These are phyloP conservation scores for Aureobasidium subglaciale DNA, from an alignment of 2,329 filamentous ascomycete species.

Conservation along the genomic window DNA sequence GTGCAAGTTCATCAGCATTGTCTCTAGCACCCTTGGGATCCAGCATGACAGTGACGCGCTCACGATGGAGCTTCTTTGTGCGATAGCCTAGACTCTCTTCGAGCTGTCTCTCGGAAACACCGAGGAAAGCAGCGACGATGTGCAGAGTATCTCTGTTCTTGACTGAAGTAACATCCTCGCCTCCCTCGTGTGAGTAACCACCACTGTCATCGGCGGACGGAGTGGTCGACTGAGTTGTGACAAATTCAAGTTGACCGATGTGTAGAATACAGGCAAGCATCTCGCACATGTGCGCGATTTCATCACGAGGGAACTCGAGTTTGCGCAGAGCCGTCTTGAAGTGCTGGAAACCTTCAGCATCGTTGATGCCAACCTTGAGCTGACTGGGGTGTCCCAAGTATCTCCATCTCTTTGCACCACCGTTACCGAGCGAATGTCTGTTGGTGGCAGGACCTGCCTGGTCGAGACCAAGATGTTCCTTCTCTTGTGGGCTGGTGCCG, in stretches of 20 bases:
- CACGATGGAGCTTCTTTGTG: slow-evolving; percentile 90
- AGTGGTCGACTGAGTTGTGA: slow-evolving; percentile 70
- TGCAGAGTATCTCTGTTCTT: slow-evolving; percentile 87
- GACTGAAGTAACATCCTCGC: slow-evolving; percentile 74
- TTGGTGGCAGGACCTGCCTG: slow-evolving; percentile 48
- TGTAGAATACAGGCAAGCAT: slow-evolving; percentile 91
- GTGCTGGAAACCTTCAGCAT: slow-evolving; percentile 88
- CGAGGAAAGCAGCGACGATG: slow-evolving; percentile 89
- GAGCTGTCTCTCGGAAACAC: slow-evolving; percentile 70
- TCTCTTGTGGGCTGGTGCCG: slow-evolving; percentile 85
- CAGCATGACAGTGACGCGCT: slow-evolving; percentile 97
- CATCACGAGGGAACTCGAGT: slow-evolving; percentile 84
- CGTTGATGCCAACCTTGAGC: slow-evolving; percentile 94
- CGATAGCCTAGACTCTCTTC: slow-evolving; percentile 90
- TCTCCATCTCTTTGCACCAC: slow-evolving; percentile 76
- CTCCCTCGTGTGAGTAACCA: slow-evolving; percentile 91
- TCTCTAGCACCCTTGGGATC: slow-evolving; percentile 82
- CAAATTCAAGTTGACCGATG: slow-evolving; percentile 93
- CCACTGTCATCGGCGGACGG: slow-evolving; percentile 83
- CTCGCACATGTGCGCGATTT: slow-evolving; percentile 96
- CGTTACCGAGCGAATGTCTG: slow-evolving; percentile 43
- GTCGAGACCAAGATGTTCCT: slow-evolving; percentile 69
- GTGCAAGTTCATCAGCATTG: slow-evolving; percentile 88
- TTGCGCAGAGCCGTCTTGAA: slow-evolving; percentile 95
- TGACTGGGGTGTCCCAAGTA: slow-evolving; percentile 95